Percentiles rank a stretch among this genome's conserved stretches.
phyloP scores from a whole-genome alignment of 495 filamentous ascomycete genomes.

The Penicillium paradoxum region DNA sequence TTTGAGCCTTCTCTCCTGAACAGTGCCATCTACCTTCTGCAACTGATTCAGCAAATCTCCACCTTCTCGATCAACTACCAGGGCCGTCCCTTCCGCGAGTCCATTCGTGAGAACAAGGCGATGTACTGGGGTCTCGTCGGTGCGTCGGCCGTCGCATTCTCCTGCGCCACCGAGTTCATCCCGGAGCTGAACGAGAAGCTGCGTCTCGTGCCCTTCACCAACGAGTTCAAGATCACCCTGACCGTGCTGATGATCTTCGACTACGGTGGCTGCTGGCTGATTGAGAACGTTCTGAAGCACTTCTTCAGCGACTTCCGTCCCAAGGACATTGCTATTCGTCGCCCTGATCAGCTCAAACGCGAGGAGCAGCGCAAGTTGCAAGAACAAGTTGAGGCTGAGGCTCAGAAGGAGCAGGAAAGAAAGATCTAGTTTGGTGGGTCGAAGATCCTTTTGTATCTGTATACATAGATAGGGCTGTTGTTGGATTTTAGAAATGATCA shows the following conservation, averaged over 20 bases:
- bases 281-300: conserved; percentile 82
- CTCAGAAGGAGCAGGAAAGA: conserved; percentile 45
- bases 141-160: conserved; percentile 86
- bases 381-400: conserved; percentile 54
- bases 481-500: conserved; percentile 15
- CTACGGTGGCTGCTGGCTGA: conserved; percentile 79
- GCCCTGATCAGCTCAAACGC: conserved; percentile 79
- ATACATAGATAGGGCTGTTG: conserved; percentile 19
- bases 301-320: conserved; percentile 89
- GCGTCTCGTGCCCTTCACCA: conserved; percentile 85
- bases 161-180: conserved; percentile 92
- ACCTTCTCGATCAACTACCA: conserved; percentile 99
- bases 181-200: conserved; percentile 94
- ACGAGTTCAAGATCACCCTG: conserved; percentile 84
- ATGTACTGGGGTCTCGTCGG: conserved; percentile 97
- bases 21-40: conserved; percentile 93
- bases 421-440: conserved; percentile 22
- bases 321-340: conserved; percentile 85
- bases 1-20: conserved; percentile 94
- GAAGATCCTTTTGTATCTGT: conserved; percentile 17
- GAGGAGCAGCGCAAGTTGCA: conserved; percentile 63
- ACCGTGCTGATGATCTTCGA: conserved; percentile 83
- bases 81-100: conserved; percentile 94
- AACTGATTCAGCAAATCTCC: conserved; percentile 98
- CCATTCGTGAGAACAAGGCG: conserved; percentile 87